Conservation (phyloP, 2,329 filamentous ascomycete genomes). For the Cladosporium sp. region DNA sequence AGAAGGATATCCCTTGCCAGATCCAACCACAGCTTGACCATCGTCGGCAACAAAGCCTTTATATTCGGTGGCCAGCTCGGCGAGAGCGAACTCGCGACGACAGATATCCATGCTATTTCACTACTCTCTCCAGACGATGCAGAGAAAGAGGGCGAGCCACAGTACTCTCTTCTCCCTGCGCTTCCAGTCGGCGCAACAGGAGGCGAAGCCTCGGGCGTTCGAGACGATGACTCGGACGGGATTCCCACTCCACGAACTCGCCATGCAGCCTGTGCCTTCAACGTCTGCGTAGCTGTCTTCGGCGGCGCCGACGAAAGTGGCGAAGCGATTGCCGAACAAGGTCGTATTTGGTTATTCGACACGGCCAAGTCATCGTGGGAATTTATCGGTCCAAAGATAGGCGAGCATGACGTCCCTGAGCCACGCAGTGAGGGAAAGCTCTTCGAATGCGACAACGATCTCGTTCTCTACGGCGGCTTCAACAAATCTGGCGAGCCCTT, state of each 20-base stretch:
- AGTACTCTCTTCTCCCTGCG: constrained; percentile 42
- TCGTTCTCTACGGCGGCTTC: constrained; percentile 28
- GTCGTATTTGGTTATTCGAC: constrained; percentile 40
- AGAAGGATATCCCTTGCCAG: constrained; percentile 26
- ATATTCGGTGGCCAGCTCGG: constrained; percentile 41
- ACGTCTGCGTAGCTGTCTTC: constrained; percentile 37
- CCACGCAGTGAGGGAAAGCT: constrained; percentile 24
- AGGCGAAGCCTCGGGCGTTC: constrained; percentile 2
- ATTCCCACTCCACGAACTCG: constrained; percentile 34
- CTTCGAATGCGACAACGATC: constrained; percentile 27
- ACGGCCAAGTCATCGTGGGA: constrained; percentile 29
- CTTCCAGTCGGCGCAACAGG: constrained; percentile 23
- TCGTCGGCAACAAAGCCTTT: constrained; percentile 41
- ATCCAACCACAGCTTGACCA: constrained; percentile 37
- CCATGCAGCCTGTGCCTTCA: constrained; percentile 39
- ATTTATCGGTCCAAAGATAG: constrained; percentile 16
- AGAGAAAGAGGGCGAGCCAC: constrained; percentile 30
- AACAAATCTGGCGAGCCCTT: constrained; percentile 21
- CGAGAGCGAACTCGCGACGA: constrained; percentile 35
- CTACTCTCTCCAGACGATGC: constrained; percentile 22
- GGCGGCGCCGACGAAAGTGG: constrained; percentile 34
- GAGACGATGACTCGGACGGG: background rate
- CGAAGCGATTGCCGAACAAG: constrained; percentile 32
- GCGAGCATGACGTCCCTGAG: constrained; percentile 23
- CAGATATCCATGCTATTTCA: constrained; percentile 40